Conservation (phyloP, 2,329 filamentous ascomycete species). For the Lasiodiplodia sp. region DNA sequence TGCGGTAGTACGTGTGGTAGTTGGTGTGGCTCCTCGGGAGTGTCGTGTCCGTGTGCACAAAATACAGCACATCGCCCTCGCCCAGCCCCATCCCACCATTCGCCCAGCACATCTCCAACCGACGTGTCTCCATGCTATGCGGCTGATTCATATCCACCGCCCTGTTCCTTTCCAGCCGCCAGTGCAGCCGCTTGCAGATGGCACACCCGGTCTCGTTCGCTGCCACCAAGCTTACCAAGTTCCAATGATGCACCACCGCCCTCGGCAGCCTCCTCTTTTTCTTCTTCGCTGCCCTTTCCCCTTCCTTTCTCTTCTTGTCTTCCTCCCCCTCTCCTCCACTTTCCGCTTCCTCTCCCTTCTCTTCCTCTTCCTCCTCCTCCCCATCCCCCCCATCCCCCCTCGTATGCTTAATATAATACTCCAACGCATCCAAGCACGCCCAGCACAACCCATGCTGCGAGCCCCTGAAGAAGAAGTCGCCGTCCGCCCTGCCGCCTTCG, state of each 20-base stretch:
- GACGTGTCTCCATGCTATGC: background rate
- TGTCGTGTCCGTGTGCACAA: background rate
- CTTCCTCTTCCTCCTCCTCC: background rate
- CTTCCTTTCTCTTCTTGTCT: background rate
- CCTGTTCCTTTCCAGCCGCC: background rate
- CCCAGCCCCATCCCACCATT: background rate
- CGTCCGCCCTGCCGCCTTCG: background rate
- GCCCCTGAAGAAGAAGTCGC: background rate
- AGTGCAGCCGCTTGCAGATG: background rate
- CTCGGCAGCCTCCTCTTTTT: background rate
- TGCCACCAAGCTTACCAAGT: background rate
- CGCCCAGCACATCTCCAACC: background rate
- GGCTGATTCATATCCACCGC: background rate
- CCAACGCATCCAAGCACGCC: background rate
- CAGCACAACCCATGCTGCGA: background rate
- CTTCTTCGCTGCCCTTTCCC: background rate
- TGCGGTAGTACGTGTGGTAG: conserved; percentile 3
- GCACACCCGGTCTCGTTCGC: background rate
- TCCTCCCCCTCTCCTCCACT: background rate
- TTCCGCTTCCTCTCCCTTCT: background rate
- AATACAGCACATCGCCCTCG: background rate
- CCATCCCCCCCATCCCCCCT: background rate
- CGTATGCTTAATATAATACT: background rate
- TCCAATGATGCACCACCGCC: background rate
- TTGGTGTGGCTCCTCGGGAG: background rate